Percentiles rank a stretch among this genome's conserved stretches.
Evolutionary conservation across 2,329 filamentous ascomycete species (phyloP).

Genomic region (Colletotrichum higginsianum): DNA sequence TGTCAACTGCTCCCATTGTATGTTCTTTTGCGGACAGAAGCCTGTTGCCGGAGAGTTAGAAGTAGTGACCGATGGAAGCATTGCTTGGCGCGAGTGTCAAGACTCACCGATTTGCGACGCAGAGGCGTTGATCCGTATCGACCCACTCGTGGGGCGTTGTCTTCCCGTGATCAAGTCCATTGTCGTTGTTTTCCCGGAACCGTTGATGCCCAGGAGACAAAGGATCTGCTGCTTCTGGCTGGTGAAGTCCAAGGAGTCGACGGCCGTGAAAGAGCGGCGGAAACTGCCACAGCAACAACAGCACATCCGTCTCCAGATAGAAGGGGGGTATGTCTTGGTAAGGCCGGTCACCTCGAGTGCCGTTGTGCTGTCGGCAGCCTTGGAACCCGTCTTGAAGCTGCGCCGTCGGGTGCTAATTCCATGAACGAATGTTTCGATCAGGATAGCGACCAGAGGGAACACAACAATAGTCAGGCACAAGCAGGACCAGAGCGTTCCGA

Average conservation of each 20-base stretch:
- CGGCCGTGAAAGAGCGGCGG: constrained; percentile 57
- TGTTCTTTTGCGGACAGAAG: constrained; percentile 82
- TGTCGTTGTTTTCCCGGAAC: constrained; percentile 75
- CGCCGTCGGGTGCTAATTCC: no score
- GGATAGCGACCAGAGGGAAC: no score
- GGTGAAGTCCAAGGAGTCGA: constrained; percentile 65
- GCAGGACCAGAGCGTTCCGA: no score
- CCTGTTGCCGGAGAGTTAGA: constrained; percentile 60
- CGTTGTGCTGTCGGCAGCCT: no score
- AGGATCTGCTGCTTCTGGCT: constrained; percentile 71
- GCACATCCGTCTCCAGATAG: constrained; percentile 45
- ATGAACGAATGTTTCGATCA: no score
- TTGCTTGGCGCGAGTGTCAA: no score
- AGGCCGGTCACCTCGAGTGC: constrained; percentile 30
- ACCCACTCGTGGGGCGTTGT: constrained; percentile 67
- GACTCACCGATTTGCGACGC: constrained; percentile 57
- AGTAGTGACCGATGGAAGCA: no score
- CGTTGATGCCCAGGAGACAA: constrained; percentile 72
- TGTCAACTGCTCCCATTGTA: constrained; percentile 80
- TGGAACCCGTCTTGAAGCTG: no score
- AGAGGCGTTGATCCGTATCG: constrained; percentile 68
- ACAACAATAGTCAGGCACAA: no score
- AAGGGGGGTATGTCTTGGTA: constrained; percentile 46
- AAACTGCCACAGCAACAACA: constrained; percentile 44
- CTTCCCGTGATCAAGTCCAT: constrained; percentile 50